Evolutionary conservation across 495 filamentous ascomycete species (phyloP), one percentile per base, ranked within the genome.

Genomic region (Amphirosellinia nigrospora): DNA sequence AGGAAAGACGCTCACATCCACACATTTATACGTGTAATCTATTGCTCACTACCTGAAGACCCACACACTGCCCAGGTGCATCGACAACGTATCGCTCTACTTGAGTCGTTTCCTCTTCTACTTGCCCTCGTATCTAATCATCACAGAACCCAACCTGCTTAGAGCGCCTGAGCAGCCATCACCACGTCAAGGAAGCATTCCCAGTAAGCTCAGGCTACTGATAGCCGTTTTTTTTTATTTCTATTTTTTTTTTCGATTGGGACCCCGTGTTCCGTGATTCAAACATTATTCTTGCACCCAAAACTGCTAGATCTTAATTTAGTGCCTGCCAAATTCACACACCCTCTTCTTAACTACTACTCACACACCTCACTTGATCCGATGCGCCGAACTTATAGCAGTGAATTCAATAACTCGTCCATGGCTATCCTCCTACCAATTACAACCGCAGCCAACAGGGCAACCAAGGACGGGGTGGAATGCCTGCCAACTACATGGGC

Each of bases 381-480:
- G 93, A 73, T 91, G 92, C 87, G 92, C 67, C 88, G 90, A 82
- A 86, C 85, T 70, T 88, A 91, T 64, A 90, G 92, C 73, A 90
- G 92, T 67, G 88, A 89, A 72, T 82, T 79, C 63, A 90, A 88
- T 80, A 85, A 85, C 53, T 83, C 87, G 56, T 58, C 55, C 9
- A 88, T 90, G 84, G 86, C 59, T 93, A 88, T 71, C 91, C 90
- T 21, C 90, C 91, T 8, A 79, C 72, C 52, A 75, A 77, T 65
- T 87, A 82, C 69, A 93, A 87, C 79, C 87, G 78, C 59, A 65
- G 88, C 46, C 82, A 84, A 56, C 81, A 86, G 39, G 85, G 86
- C 58, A 87, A 86, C 71, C 89, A 91, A 71, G 86, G 88, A 63
- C 90, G 92, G 59, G 88, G 85, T 66, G 89, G 86, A 66, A 92